Evolutionary conservation across 495 filamentous ascomycete species (phyloP).

Genomic region (Xylaria acuta): DNA sequence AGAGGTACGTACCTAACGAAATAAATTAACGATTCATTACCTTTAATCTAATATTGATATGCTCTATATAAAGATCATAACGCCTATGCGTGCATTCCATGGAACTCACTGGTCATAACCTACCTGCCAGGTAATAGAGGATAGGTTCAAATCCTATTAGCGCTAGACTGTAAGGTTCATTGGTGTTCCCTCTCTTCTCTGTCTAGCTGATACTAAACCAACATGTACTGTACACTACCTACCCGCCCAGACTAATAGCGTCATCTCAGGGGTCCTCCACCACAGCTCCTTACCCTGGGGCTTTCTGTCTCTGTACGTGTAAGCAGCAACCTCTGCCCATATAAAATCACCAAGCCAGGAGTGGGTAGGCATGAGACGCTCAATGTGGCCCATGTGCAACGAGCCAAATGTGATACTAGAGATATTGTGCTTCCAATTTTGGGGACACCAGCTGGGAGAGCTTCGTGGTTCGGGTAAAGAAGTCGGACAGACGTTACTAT

Average conservation of each 20-base stretch:
- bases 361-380: background rate
- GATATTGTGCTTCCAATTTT: background rate
- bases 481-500: background rate
- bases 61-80: slow-evolving; percentile 9
- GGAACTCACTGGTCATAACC: too few relatives aligned
- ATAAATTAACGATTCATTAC: background rate
- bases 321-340: background rate
- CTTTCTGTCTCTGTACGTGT: background rate
- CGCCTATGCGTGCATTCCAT: background rate
- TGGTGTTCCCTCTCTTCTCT: too few relatives aligned
- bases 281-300: background rate
- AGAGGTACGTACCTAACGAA: background rate
- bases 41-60: slow-evolving; percentile 3
- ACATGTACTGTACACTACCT: background rate
- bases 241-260: background rate
- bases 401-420: background rate
- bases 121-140: too few relatives aligned
- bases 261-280: background rate
- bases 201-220: background rate
- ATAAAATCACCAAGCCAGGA: background rate
- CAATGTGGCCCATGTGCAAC: background rate
- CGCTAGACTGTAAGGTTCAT: too few relatives aligned
- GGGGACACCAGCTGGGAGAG: background rate
- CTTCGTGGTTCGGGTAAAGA: background rate
- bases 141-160: too few relatives aligned